Percentiles rank a stretch among this genome's conserved stretches.
Conservation (phyloP, 306 rosid species). For the Neltuma alba region DNA sequence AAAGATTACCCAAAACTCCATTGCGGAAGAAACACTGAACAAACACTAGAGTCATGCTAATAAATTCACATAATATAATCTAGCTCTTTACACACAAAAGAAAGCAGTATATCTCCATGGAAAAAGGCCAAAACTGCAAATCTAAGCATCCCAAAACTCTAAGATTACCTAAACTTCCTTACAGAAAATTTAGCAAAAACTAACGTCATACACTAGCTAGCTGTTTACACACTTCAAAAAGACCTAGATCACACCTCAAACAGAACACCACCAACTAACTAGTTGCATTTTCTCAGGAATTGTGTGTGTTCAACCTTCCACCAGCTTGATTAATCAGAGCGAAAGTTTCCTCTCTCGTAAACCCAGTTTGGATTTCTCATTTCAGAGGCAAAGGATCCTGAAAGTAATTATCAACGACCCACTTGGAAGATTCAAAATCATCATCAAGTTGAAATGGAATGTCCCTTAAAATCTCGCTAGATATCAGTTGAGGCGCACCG, state of each 20-base stretch:
- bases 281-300: not conserved
- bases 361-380: not conserved
- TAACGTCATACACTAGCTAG: not conserved
- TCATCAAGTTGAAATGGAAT: constrained; percentile 39
- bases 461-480: constrained; percentile 33
- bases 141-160: not conserved
- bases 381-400: constrained; percentile 30
- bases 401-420: constrained; percentile 76
- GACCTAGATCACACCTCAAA: not conserved
- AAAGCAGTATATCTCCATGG: not conserved
- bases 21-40: not conserved
- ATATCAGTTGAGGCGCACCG: constrained; percentile 11
- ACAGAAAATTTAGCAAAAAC: not conserved
- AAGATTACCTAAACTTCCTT: not conserved
- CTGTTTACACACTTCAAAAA: constrained; percentile 26
- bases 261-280: not conserved
- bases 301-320: not conserved
- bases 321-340: not conserved
- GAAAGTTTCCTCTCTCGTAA: too few relatives aligned
- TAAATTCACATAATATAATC: not conserved
- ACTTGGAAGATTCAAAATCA: constrained; percentile 69
- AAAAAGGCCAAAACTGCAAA: constrained; percentile 3
- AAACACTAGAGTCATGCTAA: not conserved
- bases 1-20: not conserved
- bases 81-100: constrained; percentile 12